Base-by-base conservation (phyloP, 1,284 basidiomycete genomes). In the Ceratobasidium sp. region DNA sequence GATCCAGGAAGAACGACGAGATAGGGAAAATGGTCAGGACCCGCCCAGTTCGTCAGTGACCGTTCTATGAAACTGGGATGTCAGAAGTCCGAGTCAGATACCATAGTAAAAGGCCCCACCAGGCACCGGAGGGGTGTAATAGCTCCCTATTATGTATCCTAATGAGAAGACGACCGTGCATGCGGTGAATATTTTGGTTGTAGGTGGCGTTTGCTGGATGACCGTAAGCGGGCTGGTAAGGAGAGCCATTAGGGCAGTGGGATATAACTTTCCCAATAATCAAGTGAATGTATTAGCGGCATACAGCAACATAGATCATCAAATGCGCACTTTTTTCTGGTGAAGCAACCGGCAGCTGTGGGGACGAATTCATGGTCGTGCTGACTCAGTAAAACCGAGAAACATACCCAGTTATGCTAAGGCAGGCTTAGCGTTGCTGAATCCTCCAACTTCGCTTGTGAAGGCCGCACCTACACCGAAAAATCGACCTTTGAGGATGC, bases 1-100 rank as follows among this genome's bases (percentile, higher is more conserved):
- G 87, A 87, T 34, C 94, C 95, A 0, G 97, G 96, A 11, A 95
- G 86, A 71, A 98, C 84, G 14, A 93, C 91, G 78, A 98, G 85
- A 85, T 93, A 98, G 19, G 93, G 90, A 41, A 86, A 83, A 76
- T 79, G 83, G 29, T 83, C 78, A 41, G 65, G 65, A 46, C 65
- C 65, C 27, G 46, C 65, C 65, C 65, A 69, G 39, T 69, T 69
- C 27, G 53, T 69, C 37, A 69, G 39, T 19, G 65, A 69, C 34
- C 65, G 51, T 37, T 69, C 65, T 69, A 46, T 37, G 22, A 39
- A 19, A 24, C 37, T 29, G 24, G 29, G 13, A 66, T 13, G 27
- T 66, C 9, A 41, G 49, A 39, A 41, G 7, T n/a, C 14, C 8
- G 3, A 7, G 4, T 79, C 81, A 81, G 84, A 78, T 81, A 84